Evolutionary conservation across 306 rosid species (phyloP).

Genomic region (Oxytropis ochrocephala): DNA sequence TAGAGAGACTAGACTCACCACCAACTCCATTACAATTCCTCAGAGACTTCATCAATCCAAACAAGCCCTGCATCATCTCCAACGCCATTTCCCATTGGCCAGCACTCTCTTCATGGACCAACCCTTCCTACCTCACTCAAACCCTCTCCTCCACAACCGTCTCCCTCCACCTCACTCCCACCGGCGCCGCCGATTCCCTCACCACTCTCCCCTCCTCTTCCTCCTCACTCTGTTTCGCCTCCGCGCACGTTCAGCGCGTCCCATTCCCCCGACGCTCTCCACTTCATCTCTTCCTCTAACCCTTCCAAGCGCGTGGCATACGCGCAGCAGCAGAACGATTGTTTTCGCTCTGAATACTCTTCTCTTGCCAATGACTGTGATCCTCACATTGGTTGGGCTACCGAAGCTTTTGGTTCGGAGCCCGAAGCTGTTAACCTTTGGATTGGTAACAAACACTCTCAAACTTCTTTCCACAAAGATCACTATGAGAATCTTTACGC

Average conservation of each 20-base stretch:
- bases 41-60: conserved; percentile 50
- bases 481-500: conserved; percentile 85
- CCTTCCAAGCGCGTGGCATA: conserved; percentile 42
- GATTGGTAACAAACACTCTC: conserved; percentile 58
- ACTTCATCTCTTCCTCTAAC: conserved; percentile 20
- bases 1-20: conserved; percentile 47
- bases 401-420: conserved; percentile 50
- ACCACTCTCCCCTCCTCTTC: conserved; percentile 15
- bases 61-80: conserved; percentile 77
- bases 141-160: conserved; percentile 48
- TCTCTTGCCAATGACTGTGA: conserved; percentile 56
- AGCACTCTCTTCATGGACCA: conserved; percentile 55
- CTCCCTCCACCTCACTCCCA: conserved; percentile 79
- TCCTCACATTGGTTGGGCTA: conserved; percentile 56
- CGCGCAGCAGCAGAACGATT: conserved; percentile 79
- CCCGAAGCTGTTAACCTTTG: conserved; percentile 84
- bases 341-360: conserved; percentile 57
- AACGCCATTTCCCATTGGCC: conserved; percentile 66
- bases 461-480: conserved; percentile 72
- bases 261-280: conserved; percentile 32
- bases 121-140: conserved; percentile 42
- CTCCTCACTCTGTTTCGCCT: conserved; percentile 37
- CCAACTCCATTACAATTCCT: conserved; percentile 57
- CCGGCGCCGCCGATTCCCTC: conserved; percentile 68
- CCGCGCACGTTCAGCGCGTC: conserved; percentile 27